Percentiles rank a stretch among this genome's conserved stretches.
These are phyloP conservation scores for Leishmania martiniquensis DNA, from an alignment of 208 protist genomes.

Conservation along the genomic window DNA sequence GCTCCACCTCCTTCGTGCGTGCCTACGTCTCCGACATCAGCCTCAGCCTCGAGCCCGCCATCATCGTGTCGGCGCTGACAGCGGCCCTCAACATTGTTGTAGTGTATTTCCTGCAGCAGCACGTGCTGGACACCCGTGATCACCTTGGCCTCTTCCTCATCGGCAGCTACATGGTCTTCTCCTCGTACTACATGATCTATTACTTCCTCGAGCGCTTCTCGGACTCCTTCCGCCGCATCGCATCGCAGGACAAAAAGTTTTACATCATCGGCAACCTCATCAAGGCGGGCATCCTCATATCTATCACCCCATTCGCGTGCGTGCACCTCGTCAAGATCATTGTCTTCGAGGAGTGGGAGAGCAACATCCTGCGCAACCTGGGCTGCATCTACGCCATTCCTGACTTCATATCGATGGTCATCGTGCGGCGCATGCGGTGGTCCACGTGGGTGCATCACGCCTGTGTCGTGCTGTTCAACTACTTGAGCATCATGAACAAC, in stretches of 20 bases:
- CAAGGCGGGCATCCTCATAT: conserved; percentile 89
- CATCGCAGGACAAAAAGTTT: conserved; percentile 90
- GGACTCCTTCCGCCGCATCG: conserved; percentile 77
- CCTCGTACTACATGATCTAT: conserved; percentile 90
- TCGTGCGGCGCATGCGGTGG: conserved; percentile 91
- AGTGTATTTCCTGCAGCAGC: conserved; percentile 77
- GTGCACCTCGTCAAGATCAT: conserved; percentile 84
- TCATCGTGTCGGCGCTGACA: conserved; percentile 69
- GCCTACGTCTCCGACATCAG: conserved; percentile 82
- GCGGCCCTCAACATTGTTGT: conserved; percentile 72
- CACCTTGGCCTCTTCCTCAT: conserved; percentile 89
- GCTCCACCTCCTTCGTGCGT: conserved; percentile 84
- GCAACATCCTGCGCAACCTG: conserved; percentile 87
- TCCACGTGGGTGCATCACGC: conserved; percentile 91
- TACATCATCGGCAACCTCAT: conserved; percentile 94
- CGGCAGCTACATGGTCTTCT: conserved; percentile 88
- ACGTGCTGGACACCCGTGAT: conserved; percentile 87
- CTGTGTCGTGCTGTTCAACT: conserved; percentile 92
- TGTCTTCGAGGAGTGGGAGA: conserved; percentile 85
- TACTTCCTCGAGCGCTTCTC: conserved; percentile 87
- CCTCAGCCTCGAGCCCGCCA: conserved; percentile 65
- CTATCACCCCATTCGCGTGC: conserved; percentile 87
- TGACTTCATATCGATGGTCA: conserved; percentile 92
- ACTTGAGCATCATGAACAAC: conserved; percentile 89
- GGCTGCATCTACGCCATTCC: conserved; percentile 94